Evolutionary conservation across 257 asterid species (phyloP), one percentile per base, ranked within the genome.

Genomic region (Salvia rosmarinus): DNA sequence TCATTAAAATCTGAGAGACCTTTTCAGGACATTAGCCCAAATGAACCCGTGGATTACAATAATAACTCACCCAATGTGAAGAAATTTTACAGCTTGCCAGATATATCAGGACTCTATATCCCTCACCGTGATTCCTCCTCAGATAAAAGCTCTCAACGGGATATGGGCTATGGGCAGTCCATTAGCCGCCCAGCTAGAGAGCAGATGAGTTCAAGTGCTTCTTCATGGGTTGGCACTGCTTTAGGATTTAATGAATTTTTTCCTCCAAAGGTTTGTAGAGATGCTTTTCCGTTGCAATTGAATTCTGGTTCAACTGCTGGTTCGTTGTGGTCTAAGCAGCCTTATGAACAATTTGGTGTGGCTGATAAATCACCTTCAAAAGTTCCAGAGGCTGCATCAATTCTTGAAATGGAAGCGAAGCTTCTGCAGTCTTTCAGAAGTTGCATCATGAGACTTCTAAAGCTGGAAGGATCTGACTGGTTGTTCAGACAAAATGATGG

Each of bases 381-480:
- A 66, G 37, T 58, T 58, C 90, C 75, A 57, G 97, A 87, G 78
- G 76, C 87, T 56, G 74, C 81, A 54, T 81, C 87, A 2, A 43
- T 25, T 39, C 59, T 80, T 3, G 91, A 88, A 74, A 68, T 81
- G 80, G 99, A 94, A 82, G 89, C 88, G 9, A 91, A 77, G 82
- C 85, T 91, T 69, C 91, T 95, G 71, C 98, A 85, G 81, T 84
- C 95, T 64, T 89, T 95, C 79, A 84, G 99, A 83, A 82, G 89
- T 44, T 88, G 96, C 71, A 82, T 91, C 55, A 60, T 72, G 79
- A 89, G 76, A 60, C 90, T 95, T 68, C 78, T 91, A 85, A 91
- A 91, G 88, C 88, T 95, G 67, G 99, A 91, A 85, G 99, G 96
- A 71, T 85, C 93, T 37, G 96, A 91, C 14, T 87, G 96, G 95